These are phyloP conservation scores for Paratinospora sagittata DNA, from an alignment of 164 flowering plant genomes.

Conservation along the genomic window DNA sequence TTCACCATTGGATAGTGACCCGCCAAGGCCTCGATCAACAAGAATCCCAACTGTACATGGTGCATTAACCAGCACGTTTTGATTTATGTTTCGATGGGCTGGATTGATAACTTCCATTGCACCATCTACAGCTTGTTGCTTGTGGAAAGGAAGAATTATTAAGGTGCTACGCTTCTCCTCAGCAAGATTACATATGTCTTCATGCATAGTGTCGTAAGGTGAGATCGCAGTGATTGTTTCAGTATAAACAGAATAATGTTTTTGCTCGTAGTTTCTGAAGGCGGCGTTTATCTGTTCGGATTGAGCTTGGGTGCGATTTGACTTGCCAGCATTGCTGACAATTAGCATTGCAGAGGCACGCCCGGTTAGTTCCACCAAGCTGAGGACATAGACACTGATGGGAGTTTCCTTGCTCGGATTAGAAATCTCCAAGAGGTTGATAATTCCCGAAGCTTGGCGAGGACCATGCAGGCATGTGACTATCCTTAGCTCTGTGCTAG, in stretches of 20 bases:
- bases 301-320: slow-evolving; percentile 18
- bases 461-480: slow-evolving; percentile 29
- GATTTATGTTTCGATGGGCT: slow-evolving; percentile 24
- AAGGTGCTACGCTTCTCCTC: slow-evolving; percentile 30
- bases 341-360: slow-evolving; percentile 35
- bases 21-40: slow-evolving; percentile 32
- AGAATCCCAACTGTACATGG: slow-evolving; percentile 35
- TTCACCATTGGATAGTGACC: slow-evolving; percentile 3
- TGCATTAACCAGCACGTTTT: slow-evolving; percentile 26
- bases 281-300: slow-evolving; percentile 29
- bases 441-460: slow-evolving; percentile 22
- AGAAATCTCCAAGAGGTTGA: slow-evolving; percentile 26
- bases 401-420: slow-evolving; percentile 19
- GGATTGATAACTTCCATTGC: slow-evolving; percentile 24
- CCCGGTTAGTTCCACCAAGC: slow-evolving; percentile 31
- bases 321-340: slow-evolving; percentile 13
- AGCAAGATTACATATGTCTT: slow-evolving; percentile 31
- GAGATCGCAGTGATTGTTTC: slow-evolving; percentile 25
- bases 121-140: slow-evolving; percentile 31
- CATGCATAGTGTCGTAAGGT: slow-evolving; percentile 34
- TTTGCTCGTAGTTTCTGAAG: slow-evolving; percentile 21
- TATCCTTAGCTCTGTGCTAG: slow-evolving; percentile 20
- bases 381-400: slow-evolving; percentile 18
- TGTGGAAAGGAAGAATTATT: slow-evolving; percentile 33
- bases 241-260: slow-evolving; percentile 4